Evolutionary conservation across 495 filamentous ascomycete species (phyloP).

Genomic region (Podospora didyma): DNA sequence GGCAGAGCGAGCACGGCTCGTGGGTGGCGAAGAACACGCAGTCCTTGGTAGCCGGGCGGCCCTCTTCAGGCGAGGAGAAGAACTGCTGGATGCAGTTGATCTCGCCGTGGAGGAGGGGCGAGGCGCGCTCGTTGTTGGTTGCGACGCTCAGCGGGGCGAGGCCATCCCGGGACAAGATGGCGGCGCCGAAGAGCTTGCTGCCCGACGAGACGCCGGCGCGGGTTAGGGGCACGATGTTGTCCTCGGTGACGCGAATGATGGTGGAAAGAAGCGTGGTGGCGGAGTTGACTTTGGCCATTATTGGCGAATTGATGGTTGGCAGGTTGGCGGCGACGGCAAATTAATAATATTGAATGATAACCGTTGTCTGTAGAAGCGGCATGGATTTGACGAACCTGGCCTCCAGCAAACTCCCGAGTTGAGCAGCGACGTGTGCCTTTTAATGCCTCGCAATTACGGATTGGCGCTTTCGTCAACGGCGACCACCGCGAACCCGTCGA

Average conservation of each 20-base stretch:
- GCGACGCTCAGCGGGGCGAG: constrained; percentile 27
- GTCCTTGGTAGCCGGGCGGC: constrained; percentile 26
- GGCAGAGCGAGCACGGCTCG: constrained; percentile 39
- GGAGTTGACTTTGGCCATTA: constrained; percentile 18
- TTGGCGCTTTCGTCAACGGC: background rate
- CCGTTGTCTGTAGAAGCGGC: no score
- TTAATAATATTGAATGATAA: no score
- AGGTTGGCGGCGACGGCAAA: background rate
- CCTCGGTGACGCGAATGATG: constrained; percentile 29
- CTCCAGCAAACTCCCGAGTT: no score
- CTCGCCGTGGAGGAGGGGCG: constrained; percentile 38
- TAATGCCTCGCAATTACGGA: background rate
- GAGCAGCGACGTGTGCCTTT: background rate
- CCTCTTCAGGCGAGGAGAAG: constrained; percentile 22
- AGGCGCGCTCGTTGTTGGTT: constrained; percentile 37
- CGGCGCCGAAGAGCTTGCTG: constrained; percentile 39
- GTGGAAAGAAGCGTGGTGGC: constrained; percentile 25
- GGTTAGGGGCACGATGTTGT: constrained; percentile 32
- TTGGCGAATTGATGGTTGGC: no score
- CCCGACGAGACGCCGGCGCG: constrained; percentile 31
- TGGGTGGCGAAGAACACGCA: constrained; percentile 42
- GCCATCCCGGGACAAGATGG: constrained; percentile 27
- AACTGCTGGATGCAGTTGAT: constrained; percentile 45
- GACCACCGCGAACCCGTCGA: background rate
- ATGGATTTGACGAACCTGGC: no score